Percentiles rank a stretch among this genome's conserved stretches.
These are phyloP conservation scores for Holtermannia corniformis DNA, from an alignment of 768 basidiomycete species.

Conservation along the genomic window DNA sequence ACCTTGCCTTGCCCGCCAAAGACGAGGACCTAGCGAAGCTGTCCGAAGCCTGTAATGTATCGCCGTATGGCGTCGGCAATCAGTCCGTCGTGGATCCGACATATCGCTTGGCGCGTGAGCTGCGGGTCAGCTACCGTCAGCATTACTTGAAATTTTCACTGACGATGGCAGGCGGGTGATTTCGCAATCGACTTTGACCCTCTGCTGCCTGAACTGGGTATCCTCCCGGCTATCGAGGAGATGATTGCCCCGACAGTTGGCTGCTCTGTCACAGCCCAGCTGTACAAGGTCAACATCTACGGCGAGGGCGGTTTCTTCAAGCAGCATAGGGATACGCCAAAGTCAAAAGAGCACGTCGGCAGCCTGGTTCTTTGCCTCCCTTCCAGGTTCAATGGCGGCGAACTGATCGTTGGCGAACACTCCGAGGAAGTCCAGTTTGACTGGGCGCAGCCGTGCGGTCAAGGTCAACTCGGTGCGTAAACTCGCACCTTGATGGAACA, in stretches of 20 bases:
- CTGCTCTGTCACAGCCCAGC: not conserved
- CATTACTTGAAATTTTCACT: conserved; percentile 1
- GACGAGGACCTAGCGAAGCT: no score
- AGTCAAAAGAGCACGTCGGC: conserved; percentile 8
- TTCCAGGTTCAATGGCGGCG: conserved; percentile 11
- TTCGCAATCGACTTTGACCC: not conserved
- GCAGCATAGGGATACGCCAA: conserved; percentile 12
- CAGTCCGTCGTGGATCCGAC: conserved; percentile 9
- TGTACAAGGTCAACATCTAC: conserved; percentile 17
- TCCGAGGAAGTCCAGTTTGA: conserved; percentile 3
- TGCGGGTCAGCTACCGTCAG: conserved; percentile 10
- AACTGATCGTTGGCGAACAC: conserved; percentile 9
- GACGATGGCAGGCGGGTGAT: not conserved
- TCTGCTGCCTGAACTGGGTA: not conserved
- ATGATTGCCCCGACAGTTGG: not conserved
- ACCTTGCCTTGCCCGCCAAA: no score
- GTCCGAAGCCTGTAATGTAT: no score
- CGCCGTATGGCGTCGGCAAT: conserved; percentile 7
- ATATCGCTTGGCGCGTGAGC: conserved; percentile 12
- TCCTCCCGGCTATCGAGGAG: not conserved
- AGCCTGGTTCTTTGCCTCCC: conserved; percentile 16
- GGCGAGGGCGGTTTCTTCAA: conserved; percentile 15
- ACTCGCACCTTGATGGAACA: not conserved
- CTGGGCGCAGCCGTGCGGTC: conserved; percentile 3
- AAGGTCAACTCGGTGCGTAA: not conserved